phyloP scores from a whole-genome alignment of 345 rosid species.

The Populus tremula region DNA sequence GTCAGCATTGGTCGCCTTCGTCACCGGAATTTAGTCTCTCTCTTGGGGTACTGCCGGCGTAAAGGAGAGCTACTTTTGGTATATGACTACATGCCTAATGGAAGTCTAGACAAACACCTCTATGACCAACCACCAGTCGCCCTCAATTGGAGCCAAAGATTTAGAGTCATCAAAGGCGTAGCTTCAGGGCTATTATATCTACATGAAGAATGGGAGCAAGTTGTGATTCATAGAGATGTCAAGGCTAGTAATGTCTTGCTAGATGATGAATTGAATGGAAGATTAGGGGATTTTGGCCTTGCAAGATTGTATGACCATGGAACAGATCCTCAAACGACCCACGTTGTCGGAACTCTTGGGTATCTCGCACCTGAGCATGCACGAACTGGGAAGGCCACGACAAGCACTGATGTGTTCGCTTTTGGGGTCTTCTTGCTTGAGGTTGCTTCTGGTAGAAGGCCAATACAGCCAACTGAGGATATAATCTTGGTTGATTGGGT shows the following conservation, averaged over 20 bases:
- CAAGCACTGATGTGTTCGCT: conserved; percentile 48
- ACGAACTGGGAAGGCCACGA: conserved; percentile 53
- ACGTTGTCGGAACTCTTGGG: conserved; percentile 53
- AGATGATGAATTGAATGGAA: conserved; percentile 51
- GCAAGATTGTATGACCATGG: conserved; percentile 63
- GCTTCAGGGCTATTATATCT: conserved; percentile 54
- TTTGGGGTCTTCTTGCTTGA: conserved; percentile 61
- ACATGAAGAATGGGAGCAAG: conserved; percentile 69
- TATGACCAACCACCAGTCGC: conserved; percentile 41
- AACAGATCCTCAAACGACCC: conserved; percentile 55
- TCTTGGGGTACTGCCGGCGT: conserved; percentile 59
- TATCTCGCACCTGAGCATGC: conserved; percentile 65
- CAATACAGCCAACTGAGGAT: conserved; percentile 29
- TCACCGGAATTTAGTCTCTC: conserved; percentile 53
- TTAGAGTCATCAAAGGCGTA: conserved; percentile 48
- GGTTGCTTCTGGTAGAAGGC: conserved; percentile 57
- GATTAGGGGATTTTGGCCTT: conserved; percentile 64
- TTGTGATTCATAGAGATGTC: conserved; percentile 60
- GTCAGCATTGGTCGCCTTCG: conserved; percentile 53
- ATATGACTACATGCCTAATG: conserved; percentile 38
- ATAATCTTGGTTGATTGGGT: conserved; percentile 24
- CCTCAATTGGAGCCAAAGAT: conserved; percentile 54
- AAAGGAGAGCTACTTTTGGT: conserved; percentile 58
- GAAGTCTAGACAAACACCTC: conserved; percentile 56
- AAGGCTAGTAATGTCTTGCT: conserved; percentile 64